Evolutionary conservation across 805 yeast genomes (phyloP).

Genomic region (Zygotorulaspora danielsina): DNA sequence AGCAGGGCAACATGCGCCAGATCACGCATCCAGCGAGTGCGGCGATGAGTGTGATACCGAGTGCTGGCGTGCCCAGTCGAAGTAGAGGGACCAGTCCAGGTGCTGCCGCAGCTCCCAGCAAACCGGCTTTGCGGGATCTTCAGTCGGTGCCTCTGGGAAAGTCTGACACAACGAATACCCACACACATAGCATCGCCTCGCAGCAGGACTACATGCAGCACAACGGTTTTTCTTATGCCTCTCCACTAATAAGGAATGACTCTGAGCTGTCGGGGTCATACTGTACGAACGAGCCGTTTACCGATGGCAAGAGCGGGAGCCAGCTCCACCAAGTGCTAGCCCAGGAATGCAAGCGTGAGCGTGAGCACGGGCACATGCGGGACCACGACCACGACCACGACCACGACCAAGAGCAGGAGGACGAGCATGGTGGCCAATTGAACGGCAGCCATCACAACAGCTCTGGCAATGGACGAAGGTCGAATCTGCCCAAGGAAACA

Average conservation of each 20-base stretch:
- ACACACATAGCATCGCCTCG: conserved; percentile 1
- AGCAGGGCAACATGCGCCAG: background rate
- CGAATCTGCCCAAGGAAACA: conserved; percentile 74
- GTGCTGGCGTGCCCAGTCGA: background rate
- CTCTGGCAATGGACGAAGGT: conserved; percentile 43
- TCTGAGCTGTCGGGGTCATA: background rate
- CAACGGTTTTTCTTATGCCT: background rate
- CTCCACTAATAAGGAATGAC: background rate
- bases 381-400: no score
- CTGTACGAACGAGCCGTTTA: background rate
- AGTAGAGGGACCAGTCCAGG: background rate
- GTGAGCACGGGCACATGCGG: no score
- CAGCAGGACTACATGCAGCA: no score
- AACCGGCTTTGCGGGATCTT: background rate
- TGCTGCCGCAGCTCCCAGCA: conserved; percentile 1
- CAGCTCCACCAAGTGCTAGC: conserved; percentile 1
- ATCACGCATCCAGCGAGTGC: background rate
- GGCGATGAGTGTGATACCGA: conserved; percentile 30
- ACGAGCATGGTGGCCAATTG: background rate
- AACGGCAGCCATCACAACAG: background rate
- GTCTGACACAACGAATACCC: background rate
- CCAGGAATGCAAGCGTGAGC: no score
- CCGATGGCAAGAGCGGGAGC: background rate
- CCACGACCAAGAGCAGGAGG: no score
- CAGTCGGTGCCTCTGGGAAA: background rate